phyloP scores from a whole-genome alignment of 805 yeast species.

The Isabelozyma rhagii region DNA sequence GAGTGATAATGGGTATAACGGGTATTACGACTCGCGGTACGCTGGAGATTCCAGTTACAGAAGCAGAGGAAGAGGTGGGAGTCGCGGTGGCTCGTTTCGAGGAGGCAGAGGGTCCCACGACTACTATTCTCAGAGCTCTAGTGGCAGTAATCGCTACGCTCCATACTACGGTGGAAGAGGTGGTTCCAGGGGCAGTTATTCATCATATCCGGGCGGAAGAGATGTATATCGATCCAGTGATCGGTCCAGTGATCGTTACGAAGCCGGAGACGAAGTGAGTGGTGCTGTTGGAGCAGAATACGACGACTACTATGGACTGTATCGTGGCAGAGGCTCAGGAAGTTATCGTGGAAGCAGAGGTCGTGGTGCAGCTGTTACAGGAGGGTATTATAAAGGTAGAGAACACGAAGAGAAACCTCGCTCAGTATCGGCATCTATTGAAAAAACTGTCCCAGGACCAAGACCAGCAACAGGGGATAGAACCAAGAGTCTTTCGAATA shows the following conservation, averaged over 20 bases:
- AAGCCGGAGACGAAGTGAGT: background rate
- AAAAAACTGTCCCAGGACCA: background rate
- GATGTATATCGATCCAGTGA: background rate
- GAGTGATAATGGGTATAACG: constrained; percentile 5
- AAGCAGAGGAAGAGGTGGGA: constrained; percentile 6
- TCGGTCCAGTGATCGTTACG: background rate
- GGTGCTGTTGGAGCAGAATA: background rate
- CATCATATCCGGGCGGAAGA: background rate
- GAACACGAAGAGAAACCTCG: background rate
- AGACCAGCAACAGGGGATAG: background rate
- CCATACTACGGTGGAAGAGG: background rate
- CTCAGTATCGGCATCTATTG: background rate
- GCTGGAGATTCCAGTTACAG: constrained; percentile 1
- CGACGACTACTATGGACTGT: background rate
- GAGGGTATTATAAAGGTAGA: constrained; percentile 3
- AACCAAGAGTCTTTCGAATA: constrained; percentile 1
- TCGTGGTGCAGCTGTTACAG: background rate
- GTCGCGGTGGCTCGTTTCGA: constrained; percentile 3
- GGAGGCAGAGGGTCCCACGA: background rate
- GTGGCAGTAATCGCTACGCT: background rate
- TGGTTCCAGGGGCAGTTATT: background rate
- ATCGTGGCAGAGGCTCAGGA: background rate
- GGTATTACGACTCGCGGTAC: background rate
- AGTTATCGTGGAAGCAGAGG: constrained; percentile 1
- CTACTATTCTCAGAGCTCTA: background rate